phyloP scores from a whole-genome alignment of 2,329 filamentous ascomycete species.

The Alternaria triticimaculans region DNA sequence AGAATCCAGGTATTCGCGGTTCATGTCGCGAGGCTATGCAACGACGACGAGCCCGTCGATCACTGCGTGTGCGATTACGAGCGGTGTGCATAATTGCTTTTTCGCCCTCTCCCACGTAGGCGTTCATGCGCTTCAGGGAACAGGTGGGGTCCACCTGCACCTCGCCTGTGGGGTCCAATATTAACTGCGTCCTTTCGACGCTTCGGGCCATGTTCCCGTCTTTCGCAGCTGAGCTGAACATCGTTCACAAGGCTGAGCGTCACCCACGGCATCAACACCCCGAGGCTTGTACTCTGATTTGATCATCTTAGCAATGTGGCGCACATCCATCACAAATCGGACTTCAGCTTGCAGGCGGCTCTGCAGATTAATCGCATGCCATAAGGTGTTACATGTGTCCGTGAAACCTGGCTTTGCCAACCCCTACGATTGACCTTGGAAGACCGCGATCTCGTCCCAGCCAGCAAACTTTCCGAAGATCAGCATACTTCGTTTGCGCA shows the following conservation, averaged over 20 bases:
- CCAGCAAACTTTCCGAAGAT: neutral
- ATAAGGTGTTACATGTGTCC: neutral
- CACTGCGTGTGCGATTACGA: neutral
- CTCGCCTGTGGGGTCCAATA: neutral
- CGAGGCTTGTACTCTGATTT: neutral
- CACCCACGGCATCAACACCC: neutral
- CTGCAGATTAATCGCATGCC: neutral
- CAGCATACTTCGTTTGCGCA: neutral
- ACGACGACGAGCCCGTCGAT: neutral
- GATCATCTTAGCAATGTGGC: neutral
- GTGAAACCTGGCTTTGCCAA: neutral
- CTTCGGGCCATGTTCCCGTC: neutral
- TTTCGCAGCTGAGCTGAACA: neutral
- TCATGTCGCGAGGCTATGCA: neutral
- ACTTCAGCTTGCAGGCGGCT: neutral
- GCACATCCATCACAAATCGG: neutral
- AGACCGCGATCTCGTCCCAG: neutral
- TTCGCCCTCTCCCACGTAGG: neutral
- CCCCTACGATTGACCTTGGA: too few relatives aligned
- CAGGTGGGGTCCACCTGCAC: neutral
- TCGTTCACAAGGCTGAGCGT: neutral
- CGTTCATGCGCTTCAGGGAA: neutral
- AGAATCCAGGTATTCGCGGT: neutral
- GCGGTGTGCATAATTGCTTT: neutral
- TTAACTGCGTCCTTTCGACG: neutral